These are phyloP conservation scores for Hypoxylon sp. DNA, from an alignment of 2,329 filamentous ascomycete species.

Conservation along the genomic window DNA sequence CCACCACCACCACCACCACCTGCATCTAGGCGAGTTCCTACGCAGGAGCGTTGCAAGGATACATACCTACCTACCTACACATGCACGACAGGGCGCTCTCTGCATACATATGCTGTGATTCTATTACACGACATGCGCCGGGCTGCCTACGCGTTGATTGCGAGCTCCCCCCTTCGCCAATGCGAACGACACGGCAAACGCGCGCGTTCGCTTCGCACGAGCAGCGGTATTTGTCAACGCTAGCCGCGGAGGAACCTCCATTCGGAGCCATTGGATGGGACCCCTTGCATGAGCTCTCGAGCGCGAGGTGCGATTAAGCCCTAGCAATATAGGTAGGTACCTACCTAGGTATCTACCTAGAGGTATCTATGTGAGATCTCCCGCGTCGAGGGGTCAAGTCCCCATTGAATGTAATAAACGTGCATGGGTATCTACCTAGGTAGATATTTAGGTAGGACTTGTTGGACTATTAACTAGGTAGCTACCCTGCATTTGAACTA, in stretches of 20 bases:
- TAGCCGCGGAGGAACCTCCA: conserved; percentile 17
- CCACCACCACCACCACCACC: too few species aligned
- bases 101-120: not conserved
- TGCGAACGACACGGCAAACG: conserved; percentile 22
- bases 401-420: conserved; percentile 6
- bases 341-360: too few species aligned
- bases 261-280: conserved; percentile 13
- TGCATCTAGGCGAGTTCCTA: not conserved
- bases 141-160: not conserved
- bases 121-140: not conserved
- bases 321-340: conserved; percentile 21
- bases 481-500: conserved; percentile 18
- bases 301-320: not conserved
- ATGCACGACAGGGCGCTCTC: too few species aligned
- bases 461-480: conserved; percentile 2
- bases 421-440: not conserved
- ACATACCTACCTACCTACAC: too few species aligned
- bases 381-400: conserved; percentile 3
- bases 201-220: not conserved
- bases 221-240: not conserved
- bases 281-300: conserved; percentile 22
- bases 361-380: conserved; percentile 19
- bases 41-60: not conserved
- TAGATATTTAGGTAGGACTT: conserved; percentile 9
- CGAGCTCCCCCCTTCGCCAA: not conserved